Evolutionary conservation across 768 basidiomycete species (phyloP), one percentile per base, ranked within the genome.

Genomic region (Boletus sp.): DNA sequence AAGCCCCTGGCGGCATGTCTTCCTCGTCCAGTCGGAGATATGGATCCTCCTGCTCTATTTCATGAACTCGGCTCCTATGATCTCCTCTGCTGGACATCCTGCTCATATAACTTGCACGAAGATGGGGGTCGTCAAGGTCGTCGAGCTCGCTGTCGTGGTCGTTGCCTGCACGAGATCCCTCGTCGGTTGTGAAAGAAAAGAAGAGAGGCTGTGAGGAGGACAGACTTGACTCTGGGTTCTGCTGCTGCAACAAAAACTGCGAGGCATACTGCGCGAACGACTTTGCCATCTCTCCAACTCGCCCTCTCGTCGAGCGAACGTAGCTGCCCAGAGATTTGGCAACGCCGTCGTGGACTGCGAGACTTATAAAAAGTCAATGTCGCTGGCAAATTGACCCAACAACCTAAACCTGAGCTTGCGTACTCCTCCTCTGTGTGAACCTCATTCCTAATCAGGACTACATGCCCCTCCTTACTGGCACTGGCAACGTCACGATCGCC

Each of bases 151-250:
- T 71, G 56, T 78, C 75, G 60, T 75, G 70, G 58, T 75, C 71
- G 66, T 77, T 73, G 57, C 79, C 83, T 63, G 75, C 73, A 69
- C 81, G 80, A 57, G 78, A 73, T 53, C 80, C 87, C 52, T 85
- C 80, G 74, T 90, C 88, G 60, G 89, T 90, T 45, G 86, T 86
- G 72, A 92, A 92, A 18, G 90, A 92, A 79, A 89, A 93, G 79
- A 93, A 93, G 71, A 93, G 82, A 52, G 91, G 90, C 73, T 90
- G 89, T 37, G 77, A 78, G 39, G 84, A 85, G 20, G 83, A 81
- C 40, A 82, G 80, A 64, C 82, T 74, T 63, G 80, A 82, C 37
- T 82, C 77, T 55, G 70, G 67, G 54, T 77, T 76, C 56, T 75
- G 79, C 65, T 83, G 84, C 62, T 81, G 80, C 68, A 80, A 85